Percentiles rank a stretch among this genome's conserved stretches.
Conservation (phyloP, 805 yeast species). For the Starmerella floris region DNA sequence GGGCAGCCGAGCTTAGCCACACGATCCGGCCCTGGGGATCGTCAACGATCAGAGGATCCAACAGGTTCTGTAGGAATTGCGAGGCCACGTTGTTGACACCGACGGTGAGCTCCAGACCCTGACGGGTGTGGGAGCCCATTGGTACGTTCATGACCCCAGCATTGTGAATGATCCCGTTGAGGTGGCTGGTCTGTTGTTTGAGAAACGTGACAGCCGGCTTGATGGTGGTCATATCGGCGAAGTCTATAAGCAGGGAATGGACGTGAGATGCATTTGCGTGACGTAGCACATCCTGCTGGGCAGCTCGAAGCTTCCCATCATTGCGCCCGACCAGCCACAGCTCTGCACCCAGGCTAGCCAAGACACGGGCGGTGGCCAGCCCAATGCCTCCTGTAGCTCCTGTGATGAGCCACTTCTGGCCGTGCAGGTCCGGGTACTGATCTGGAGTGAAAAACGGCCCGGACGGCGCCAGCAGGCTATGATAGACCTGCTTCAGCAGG, state of each 20-base stretch:
- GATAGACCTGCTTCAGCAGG: not conserved
- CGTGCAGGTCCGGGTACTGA: constrained; percentile 27
- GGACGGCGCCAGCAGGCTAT: not conserved
- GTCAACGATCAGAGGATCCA: constrained; percentile 28
- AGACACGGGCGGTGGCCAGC: constrained; percentile 8
- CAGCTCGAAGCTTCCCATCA: constrained; percentile 25
- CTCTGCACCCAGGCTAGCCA: constrained; percentile 22
- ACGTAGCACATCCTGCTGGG: constrained; percentile 23
- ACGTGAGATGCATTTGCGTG: constrained; percentile 20
- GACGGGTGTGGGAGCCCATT: constrained; percentile 28
- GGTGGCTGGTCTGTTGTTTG: constrained; percentile 3
- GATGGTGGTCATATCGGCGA: constrained; percentile 20
- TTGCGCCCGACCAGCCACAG: constrained; percentile 32
- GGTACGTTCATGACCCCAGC: constrained; percentile 26
- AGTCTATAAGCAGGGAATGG: constrained; percentile 19
- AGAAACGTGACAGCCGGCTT: constrained; percentile 19
- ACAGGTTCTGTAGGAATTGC: constrained; percentile 31
- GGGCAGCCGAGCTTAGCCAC: constrained; percentile 35
- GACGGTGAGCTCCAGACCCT: constrained; percentile 36
- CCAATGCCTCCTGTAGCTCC: constrained; percentile 22
- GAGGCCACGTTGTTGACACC: constrained; percentile 39
- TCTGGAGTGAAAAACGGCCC: constrained; percentile 8
- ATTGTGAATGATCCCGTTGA: constrained; percentile 22
- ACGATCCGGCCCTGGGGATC: constrained; percentile 33
- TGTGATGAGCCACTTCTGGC: constrained; percentile 25